Base-by-base conservation (phyloP, 2,329 filamentous ascomycete genomes). In the Zopfia rhizophila region DNA sequence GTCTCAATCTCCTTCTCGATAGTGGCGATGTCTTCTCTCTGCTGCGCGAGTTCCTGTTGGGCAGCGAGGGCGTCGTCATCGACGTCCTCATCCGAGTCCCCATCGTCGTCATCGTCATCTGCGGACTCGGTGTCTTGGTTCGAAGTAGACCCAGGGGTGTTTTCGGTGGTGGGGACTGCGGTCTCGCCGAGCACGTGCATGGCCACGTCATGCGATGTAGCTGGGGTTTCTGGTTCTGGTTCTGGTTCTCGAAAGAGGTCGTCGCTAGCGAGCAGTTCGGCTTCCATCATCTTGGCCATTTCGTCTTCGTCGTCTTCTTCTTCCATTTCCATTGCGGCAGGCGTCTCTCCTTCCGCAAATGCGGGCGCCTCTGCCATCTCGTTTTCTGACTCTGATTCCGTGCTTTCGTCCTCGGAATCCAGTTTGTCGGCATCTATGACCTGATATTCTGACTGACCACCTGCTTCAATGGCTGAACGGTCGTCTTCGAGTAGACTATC, bases 401-500 rank as follows among this genome's bases (percentile, higher is more conserved):
- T 74, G 3, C 77, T 76, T 7, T 79, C 78, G 2, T 72, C 75
- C 12, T 65, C 66, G 11, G 21, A 13, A 19, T 49, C 45, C 35
- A 40, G 23, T 33, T 53, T 46, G 12, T 73, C 67, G 16, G 63
- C 63, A 43, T 73, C 69, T 12, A 72, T 75, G 61, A 88, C 77
- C 62, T 91, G 85, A 60, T 83, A 88, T 38, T 64, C 63, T 23
- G 63, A 60, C 6, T 77, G 79, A 11, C 86, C 83, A 16, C 81
- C 81, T 2, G 78, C 55, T 4, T 85, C 82, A 27, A 80, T 58
- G 22, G 61, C 69, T 25, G 62, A 57, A 39, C 81, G 79, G 60
- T 96, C 91, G 28, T 86, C 84, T 31, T 81, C 80, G 3, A 95
- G 78, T 23, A 96, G 75, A 31, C 87, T 81, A 53, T 91, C 85